phyloP scores from a whole-genome alignment of 2,329 filamentous ascomycete genomes.

The Trichoderma hamatum region DNA sequence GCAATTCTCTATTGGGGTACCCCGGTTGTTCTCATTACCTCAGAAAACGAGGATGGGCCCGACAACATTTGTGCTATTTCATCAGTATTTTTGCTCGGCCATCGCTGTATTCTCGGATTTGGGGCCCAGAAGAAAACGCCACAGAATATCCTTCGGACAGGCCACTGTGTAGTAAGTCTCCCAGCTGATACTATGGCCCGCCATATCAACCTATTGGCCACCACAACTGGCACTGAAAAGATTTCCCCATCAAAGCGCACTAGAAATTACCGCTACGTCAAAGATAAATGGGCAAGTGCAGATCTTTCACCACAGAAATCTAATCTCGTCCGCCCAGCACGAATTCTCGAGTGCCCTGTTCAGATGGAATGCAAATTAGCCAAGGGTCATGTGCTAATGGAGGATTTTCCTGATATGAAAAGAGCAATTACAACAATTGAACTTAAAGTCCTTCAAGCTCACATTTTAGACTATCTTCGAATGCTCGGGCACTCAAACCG shows the following conservation, averaged over 20 bases:
- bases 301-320: conserved; percentile 42
- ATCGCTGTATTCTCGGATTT: conserved; percentile 49
- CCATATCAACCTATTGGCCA: conserved; percentile 44
- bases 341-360: conserved; percentile 46
- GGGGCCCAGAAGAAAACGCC: conserved; percentile 42
- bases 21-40: conserved; percentile 45
- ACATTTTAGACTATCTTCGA: conserved; percentile 40
- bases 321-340: conserved; percentile 38
- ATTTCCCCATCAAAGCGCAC: conserved; percentile 37
- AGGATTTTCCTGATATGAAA: conserved; percentile 37
- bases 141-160: conserved; percentile 46
- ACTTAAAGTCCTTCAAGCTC: conserved; percentile 42
- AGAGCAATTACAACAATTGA: conserved; percentile 41
- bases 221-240: conserved; percentile 42
- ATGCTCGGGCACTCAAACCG: conserved; percentile 44
- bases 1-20: conserved; percentile 49
- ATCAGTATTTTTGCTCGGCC: conserved; percentile 49
- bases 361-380: conserved; percentile 48
- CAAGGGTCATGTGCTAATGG: conserved; percentile 38
- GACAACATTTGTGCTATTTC: conserved; percentile 49
- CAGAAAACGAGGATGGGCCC: conserved; percentile 46
- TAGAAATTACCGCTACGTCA: conserved; percentile 42
- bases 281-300: conserved; percentile 44
- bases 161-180: conserved; percentile 49
- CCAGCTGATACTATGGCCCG: conserved; percentile 40